Percentiles rank a stretch among this genome's conserved stretches.
phyloP scores from a whole-genome alignment of 768 basidiomycete species.

The Tricholoma bakamatsutake region DNA sequence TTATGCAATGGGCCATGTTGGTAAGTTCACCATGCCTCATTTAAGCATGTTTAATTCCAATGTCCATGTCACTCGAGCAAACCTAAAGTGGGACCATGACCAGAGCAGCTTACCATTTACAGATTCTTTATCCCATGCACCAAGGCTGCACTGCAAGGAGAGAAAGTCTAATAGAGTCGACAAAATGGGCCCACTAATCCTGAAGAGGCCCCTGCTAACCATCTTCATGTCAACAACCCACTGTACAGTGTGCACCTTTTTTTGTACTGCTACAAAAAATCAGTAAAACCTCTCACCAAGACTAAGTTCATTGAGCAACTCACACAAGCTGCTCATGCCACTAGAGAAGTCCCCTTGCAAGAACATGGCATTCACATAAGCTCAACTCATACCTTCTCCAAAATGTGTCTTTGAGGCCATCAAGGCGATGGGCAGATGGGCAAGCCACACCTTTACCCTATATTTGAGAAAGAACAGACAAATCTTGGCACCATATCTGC shows the following conservation, averaged over 20 bases:
- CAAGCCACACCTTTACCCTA: constrained; percentile 19
- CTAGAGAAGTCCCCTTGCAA: constrained; percentile 12
- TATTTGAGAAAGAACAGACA: constrained; percentile 12
- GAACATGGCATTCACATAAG: constrained; percentile 27
- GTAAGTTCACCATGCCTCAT: constrained; percentile 30
- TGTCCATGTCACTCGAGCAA: constrained; percentile 17
- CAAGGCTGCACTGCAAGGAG: no score
- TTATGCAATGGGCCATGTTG: constrained; percentile 24
- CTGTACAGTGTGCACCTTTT: constrained; percentile 22
- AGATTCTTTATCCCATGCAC: constrained; percentile 18
- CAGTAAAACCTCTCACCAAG: constrained; percentile 21
- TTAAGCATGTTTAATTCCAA: background rate
- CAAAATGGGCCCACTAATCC: constrained; percentile 25
- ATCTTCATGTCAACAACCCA: constrained; percentile 26
- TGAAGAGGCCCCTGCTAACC: constrained; percentile 14
- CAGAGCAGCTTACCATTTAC: background rate
- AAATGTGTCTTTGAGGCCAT: constrained; percentile 31
- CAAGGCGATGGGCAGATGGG: constrained; percentile 31
- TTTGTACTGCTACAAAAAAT: constrained; percentile 11
- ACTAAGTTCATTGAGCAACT: no score
- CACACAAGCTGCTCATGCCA: constrained; percentile 3
- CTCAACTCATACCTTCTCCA: constrained; percentile 28
- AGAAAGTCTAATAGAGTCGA: constrained; percentile 26
- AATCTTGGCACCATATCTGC: constrained; percentile 15
- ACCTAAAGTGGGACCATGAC: background rate